Percentiles rank a stretch among this genome's conserved stretches.
These are phyloP conservation scores for Gillenia trifoliata DNA, from an alignment of 306 rosid species.

Conservation along the genomic window DNA sequence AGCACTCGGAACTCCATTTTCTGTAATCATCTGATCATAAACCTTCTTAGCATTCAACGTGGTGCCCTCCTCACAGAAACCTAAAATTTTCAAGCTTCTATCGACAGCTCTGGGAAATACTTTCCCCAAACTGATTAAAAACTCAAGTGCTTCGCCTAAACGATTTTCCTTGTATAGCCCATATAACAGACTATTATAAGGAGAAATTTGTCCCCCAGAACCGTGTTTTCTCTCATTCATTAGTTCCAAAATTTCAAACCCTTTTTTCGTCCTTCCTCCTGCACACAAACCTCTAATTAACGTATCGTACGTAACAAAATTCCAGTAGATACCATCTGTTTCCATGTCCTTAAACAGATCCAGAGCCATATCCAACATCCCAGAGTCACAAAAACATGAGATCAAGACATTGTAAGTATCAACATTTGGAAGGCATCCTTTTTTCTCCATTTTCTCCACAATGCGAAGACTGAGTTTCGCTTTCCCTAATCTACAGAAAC, in stretches of 20 bases:
- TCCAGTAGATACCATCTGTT: constrained; percentile 55
- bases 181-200: constrained; percentile 65
- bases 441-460: constrained; percentile 69
- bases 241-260: constrained; percentile 48
- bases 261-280: constrained; percentile 54
- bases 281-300: constrained; percentile 60
- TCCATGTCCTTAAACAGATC: constrained; percentile 72
- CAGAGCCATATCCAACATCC: constrained; percentile 56
- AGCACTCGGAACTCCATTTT: constrained; percentile 60
- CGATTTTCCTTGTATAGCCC: constrained; percentile 57
- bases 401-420: constrained; percentile 61
- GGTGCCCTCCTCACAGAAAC: constrained; percentile 37
- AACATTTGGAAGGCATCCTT: constrained; percentile 63
- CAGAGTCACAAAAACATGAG: constrained; percentile 43
- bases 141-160: constrained; percentile 44
- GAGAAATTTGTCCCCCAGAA: constrained; percentile 47
- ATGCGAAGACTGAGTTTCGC: constrained; percentile 54
- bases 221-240: constrained; percentile 64
- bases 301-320: constrained; percentile 47
- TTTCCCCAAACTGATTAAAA: constrained; percentile 42
- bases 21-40: constrained; percentile 46
- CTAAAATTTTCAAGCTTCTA: constrained; percentile 48
- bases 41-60: constrained; percentile 52
- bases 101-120: constrained; percentile 65
- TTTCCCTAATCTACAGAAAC: constrained; percentile 54